Percentiles rank a stretch among this genome's conserved stretches.
Conservation (phyloP, 2,329 filamentous ascomycete genomes). For the Elsinoe australis region DNA sequence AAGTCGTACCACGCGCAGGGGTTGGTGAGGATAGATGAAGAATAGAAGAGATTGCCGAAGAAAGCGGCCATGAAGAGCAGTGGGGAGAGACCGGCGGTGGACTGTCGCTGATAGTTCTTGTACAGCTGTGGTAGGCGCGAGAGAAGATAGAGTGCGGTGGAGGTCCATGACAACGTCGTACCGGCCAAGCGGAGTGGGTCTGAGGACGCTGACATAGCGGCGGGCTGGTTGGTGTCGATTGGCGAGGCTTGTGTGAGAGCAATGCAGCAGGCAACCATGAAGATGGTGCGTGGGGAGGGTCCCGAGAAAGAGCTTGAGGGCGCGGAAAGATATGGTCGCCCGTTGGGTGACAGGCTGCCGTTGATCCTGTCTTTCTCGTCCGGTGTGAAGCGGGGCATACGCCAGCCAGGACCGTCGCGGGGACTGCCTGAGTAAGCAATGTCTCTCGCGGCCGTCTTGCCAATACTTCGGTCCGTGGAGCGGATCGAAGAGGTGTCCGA, state of each 20-base stretch:
- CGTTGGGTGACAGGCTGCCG: neutral
- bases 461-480: constrained; percentile 1
- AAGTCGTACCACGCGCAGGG: constrained; percentile 56
- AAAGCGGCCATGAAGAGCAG: constrained; percentile 60
- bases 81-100: constrained; percentile 56
- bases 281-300: constrained; percentile 40
- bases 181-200: constrained; percentile 39
- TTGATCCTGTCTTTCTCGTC: constrained; percentile 25
- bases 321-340: constrained; percentile 23
- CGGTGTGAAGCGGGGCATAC: constrained; percentile 23
- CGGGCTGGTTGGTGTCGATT: constrained; percentile 19
- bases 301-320: constrained; percentile 37
- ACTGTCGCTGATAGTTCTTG: constrained; percentile 56
- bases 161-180: constrained; percentile 49
- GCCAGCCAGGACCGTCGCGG: constrained; percentile 14
- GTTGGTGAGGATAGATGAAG: constrained; percentile 53
- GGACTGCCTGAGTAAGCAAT: constrained; percentile 12
- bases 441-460: constrained; percentile 18
- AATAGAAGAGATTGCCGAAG: constrained; percentile 61
- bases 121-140: constrained; percentile 58
- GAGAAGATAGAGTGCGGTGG: constrained; percentile 50
- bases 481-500: constrained; percentile 14
- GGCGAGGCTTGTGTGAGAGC: constrained; percentile 37
- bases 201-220: constrained; percentile 18
- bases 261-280: constrained; percentile 41